These are phyloP conservation scores for Calocybe cyanea DNA, from an alignment of 768 basidiomycete genomes.

Conservation along the genomic window DNA sequence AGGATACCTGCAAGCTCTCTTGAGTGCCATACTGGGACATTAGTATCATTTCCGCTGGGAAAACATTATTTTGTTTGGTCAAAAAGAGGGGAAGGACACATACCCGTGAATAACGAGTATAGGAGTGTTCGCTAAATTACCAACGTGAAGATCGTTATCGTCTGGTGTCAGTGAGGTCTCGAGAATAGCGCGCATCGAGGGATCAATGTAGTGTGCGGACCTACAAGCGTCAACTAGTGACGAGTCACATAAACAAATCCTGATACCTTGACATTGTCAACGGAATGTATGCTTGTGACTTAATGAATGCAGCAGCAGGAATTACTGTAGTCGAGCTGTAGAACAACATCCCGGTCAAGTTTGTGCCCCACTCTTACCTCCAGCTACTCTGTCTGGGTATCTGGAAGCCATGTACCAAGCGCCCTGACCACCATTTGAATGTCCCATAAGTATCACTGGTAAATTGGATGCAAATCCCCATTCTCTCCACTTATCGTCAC, in stretches of 20 bases:
- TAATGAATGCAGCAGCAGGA: slow-evolving; percentile 80
- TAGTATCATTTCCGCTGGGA: slow-evolving; percentile 69
- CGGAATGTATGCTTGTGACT: slow-evolving; percentile 83
- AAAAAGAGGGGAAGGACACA: slow-evolving; percentile 1
- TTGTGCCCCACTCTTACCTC: slow-evolving; percentile 34
- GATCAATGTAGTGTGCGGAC: slow-evolving; percentile 77
- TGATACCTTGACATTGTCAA: slow-evolving; percentile 58
- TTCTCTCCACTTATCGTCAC: slow-evolving; percentile 30
- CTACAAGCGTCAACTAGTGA: slow-evolving; percentile 24
- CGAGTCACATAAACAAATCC: neutral
- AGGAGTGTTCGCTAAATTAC: slow-evolving; percentile 69
- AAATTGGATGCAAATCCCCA: slow-evolving; percentile 37
- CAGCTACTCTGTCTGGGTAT: slow-evolving; percentile 72
- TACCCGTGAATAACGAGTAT: slow-evolving; percentile 80
- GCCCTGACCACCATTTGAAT: slow-evolving; percentile 93
- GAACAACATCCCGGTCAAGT: neutral
- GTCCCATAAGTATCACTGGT: slow-evolving; percentile 71
- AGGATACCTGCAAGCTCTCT: slow-evolving; percentile 61
- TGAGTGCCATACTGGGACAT: slow-evolving; percentile 86
- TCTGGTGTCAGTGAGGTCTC: slow-evolving; percentile 74
- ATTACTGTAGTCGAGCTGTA: slow-evolving; percentile 42
- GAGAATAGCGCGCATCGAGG: slow-evolving; percentile 65
- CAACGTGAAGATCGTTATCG: slow-evolving; percentile 83
- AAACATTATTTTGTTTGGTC: neutral
- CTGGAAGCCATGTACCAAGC: slow-evolving; percentile 76